Base-by-base conservation (phyloP, 495 filamentous ascomycete species). In the Penicillium maclennaniae region DNA sequence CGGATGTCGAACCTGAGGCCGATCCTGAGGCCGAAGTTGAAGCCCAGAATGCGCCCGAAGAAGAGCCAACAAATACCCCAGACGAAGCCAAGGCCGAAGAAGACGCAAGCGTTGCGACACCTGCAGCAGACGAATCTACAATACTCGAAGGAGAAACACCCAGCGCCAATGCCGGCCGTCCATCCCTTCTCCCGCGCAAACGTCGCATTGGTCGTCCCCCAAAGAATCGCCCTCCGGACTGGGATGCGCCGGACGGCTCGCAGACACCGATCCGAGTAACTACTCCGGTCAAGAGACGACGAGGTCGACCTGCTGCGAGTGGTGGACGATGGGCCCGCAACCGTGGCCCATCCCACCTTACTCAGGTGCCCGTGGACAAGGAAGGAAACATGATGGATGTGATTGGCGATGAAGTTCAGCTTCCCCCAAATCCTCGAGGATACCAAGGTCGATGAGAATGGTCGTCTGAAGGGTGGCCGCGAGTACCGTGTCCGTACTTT, bases 401-500 rank as follows among this genome's bases (percentile, higher is more conserved):
- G 45, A 79, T 91, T 19, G 79, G 95, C 61, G 93, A 98, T 62
- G 93, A 98, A 72, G 86, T 96, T 27, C 87, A 84, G 12, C 75
- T 97, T 37, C 89, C 93, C 0, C 87, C 91, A 47, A 92, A 97
- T 59, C 74, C 85, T 7, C 89, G 91, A 55, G 93, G 93, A 96
- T 68, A 82, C 82, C 43, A 98, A 98, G 71, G 93, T 98, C 7
- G 88, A 95, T 68, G 89, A 91, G 67, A 72, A 87, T 53, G 93
- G 93, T 17, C 80, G 87, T 46, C 79, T 98, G 1, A 78, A 82
- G 41, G 92, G 82, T 6, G 90, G 85, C 8, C 81, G 93, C 58
- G 89, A 97, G 58, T 98, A 97, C 63, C 85, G 95, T 45, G 95
- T 95, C 60, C 86, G 93, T 40, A 92, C 89, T 2, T 98, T 98